Percentiles rank a stretch among this genome's conserved stretches.
These are phyloP conservation scores for Colletotrichum melonis DNA, from an alignment of 2,329 filamentous ascomycete genomes.

Conservation along the genomic window DNA sequence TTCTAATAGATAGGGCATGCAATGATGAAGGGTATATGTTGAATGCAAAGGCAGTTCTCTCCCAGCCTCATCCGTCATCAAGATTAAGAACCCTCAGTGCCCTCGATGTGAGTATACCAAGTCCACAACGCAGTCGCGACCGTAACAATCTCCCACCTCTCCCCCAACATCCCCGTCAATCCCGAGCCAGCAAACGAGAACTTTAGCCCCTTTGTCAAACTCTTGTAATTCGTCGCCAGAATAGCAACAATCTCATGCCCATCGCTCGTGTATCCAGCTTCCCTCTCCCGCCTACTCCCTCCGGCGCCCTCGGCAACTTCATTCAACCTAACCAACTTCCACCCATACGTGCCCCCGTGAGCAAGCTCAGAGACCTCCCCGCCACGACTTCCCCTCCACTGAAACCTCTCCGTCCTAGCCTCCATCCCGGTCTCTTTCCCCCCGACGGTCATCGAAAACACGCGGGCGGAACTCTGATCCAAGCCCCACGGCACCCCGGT, in stretches of 20 bases:
- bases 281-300: neutral
- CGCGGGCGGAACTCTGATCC: neutral
- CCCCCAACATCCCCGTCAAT: constrained; percentile 49
- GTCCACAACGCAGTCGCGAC: constrained; percentile 43
- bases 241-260: constrained; percentile 56
- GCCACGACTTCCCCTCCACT: constrained; percentile 41
- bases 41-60: neutral
- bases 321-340: constrained; percentile 40
- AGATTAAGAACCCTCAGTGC: neutral
- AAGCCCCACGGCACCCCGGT: neutral
- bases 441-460: neutral
- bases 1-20: too few species aligned
- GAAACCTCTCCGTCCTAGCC: constrained; percentile 39
- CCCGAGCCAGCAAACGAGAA: constrained; percentile 55
- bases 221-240: constrained; percentile 45
- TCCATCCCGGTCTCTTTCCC: constrained; percentile 19
- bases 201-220: constrained; percentile 47
- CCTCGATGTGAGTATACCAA: neutral
- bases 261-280: constrained; percentile 40
- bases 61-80: neutral
- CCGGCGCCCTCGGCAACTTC: neutral
- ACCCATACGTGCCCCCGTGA: constrained; percentile 30
- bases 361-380: constrained; percentile 37
- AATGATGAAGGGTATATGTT: neutral
- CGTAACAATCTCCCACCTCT: constrained; percentile 55